phyloP scores from a whole-genome alignment of 768 basidiomycete genomes.

The Trametes elegans region DNA sequence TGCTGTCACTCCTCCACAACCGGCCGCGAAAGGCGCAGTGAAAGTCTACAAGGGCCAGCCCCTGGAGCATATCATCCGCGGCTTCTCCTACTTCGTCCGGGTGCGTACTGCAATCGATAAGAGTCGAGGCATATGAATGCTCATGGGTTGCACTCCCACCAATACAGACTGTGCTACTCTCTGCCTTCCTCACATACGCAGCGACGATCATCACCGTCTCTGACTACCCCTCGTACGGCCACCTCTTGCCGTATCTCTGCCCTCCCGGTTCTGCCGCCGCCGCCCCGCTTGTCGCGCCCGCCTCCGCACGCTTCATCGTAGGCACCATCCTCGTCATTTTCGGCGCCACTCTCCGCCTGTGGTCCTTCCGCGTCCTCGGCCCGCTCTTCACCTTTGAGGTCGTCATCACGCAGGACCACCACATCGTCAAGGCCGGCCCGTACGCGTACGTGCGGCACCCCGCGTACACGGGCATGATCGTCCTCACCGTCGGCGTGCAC shows the following conservation, averaged over 20 bases:
- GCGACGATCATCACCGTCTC: not conserved
- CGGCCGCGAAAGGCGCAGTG: not conserved
- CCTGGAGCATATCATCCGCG: conserved; percentile 1
- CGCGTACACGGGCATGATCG: conserved; percentile 29
- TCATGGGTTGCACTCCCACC: not conserved
- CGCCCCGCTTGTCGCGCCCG: not conserved
- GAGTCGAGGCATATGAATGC: too few relatives aligned
- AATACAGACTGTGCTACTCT: not conserved
- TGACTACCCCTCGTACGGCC: not conserved
- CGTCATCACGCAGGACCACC: conserved; percentile 32
- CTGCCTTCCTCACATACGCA: not conserved
- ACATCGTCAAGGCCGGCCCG: conserved; percentile 34
- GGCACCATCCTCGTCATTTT: conserved; percentile 4
- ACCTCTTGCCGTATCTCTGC: not conserved
- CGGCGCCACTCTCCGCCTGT: conserved; percentile 18
- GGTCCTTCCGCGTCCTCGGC: conserved; percentile 34
- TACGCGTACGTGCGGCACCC: conserved; percentile 38
- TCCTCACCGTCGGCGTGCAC: conserved; percentile 15
- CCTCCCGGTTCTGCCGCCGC: not conserved
- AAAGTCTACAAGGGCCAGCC: conserved; percentile 1
- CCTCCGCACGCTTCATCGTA: conserved; percentile 3
- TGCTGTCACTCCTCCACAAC: not conserved
- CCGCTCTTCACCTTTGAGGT: conserved; percentile 37
- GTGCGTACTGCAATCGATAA: not conserved
- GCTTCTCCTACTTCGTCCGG: not conserved